Percentiles rank a stretch among this genome's conserved stretches.
These are phyloP conservation scores for Coemansia sp. DNA, from an alignment of 192 early-diverging fungal species.

Conservation along the genomic window DNA sequence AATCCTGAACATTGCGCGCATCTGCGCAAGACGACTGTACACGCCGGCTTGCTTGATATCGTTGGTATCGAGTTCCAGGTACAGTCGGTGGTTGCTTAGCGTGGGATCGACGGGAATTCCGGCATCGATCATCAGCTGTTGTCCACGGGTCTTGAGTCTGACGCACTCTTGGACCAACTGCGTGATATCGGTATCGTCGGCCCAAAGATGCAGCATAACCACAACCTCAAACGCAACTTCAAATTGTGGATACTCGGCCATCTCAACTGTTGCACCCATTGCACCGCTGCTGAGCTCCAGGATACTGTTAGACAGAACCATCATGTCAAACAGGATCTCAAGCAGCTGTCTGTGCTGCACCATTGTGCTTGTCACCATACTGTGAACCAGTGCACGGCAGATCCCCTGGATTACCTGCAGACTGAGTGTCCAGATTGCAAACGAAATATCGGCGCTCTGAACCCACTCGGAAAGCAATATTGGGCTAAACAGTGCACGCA, in stretches of 20 bases:
- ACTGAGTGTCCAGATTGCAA: constrained; percentile 77
- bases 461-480: constrained; percentile 81
- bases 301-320: constrained; percentile 72
- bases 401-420: constrained; percentile 59
- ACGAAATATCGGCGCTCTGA: constrained; percentile 67
- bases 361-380: constrained; percentile 55
- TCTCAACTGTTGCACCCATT: constrained; percentile 56
- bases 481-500: constrained; percentile 73
- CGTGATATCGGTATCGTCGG: constrained; percentile 58
- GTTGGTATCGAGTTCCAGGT: constrained; percentile 79
- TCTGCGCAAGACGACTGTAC: constrained; percentile 51
- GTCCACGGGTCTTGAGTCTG: constrained; percentile 38
- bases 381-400: constrained; percentile 55
- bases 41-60: constrained; percentile 71
- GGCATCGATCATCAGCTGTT: constrained; percentile 62
- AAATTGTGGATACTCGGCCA: constrained; percentile 57
- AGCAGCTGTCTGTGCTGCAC: constrained; percentile 53
- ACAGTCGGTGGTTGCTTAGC: constrained; percentile 81
- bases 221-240: constrained; percentile 66
- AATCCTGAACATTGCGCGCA: constrained; percentile 53
- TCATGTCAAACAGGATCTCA: constrained; percentile 57
- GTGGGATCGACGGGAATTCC: constrained; percentile 64
- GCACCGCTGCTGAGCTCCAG: constrained; percentile 70
- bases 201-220: constrained; percentile 66
- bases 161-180: constrained; percentile 49